phyloP scores from a whole-genome alignment of 192 early-diverging fungal genomes.

The Geosiphon pyriformis region DNA sequence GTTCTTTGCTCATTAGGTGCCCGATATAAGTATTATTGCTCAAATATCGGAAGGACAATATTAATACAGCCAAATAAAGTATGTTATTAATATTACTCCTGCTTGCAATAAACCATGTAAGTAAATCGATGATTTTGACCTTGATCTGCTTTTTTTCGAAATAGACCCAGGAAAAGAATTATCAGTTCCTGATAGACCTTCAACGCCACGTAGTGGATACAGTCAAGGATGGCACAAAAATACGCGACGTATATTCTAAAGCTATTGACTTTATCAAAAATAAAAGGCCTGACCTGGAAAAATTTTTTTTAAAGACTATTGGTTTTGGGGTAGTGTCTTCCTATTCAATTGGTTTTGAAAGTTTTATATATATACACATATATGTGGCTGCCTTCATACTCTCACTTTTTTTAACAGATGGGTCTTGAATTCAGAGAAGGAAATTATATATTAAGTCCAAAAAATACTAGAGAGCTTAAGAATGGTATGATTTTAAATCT shows the following conservation, averaged over 20 bases:
- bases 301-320: conserved; percentile 80
- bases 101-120: too few species aligned
- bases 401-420: conserved; percentile 45
- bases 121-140: too few species aligned
- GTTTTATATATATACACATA: background rate
- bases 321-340: conserved; percentile 66
- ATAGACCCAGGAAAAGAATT: conserved; percentile 84
- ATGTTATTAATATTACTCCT: too few species aligned
- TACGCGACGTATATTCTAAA: conserved; percentile 72
- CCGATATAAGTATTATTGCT: conserved; percentile 93
- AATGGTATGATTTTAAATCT: conserved; percentile 83
- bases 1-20: conserved; percentile 91
- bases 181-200: conserved; percentile 82
- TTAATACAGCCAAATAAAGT: conserved; percentile 86
- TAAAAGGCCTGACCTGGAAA: conserved; percentile 80
- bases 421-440: conserved; percentile 94
- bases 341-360: background rate
- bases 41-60: conserved; percentile 90
- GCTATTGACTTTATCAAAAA: conserved; percentile 63
- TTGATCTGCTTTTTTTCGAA: background rate
- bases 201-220: conserved; percentile 67
- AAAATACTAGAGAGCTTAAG: conserved; percentile 61
- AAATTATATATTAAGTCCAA: conserved; percentile 68
- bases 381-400: conserved; percentile 6
- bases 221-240: conserved; percentile 68